Conservation (phyloP, 1,284 basidiomycete genomes). For the Trametes pubescens region DNA sequence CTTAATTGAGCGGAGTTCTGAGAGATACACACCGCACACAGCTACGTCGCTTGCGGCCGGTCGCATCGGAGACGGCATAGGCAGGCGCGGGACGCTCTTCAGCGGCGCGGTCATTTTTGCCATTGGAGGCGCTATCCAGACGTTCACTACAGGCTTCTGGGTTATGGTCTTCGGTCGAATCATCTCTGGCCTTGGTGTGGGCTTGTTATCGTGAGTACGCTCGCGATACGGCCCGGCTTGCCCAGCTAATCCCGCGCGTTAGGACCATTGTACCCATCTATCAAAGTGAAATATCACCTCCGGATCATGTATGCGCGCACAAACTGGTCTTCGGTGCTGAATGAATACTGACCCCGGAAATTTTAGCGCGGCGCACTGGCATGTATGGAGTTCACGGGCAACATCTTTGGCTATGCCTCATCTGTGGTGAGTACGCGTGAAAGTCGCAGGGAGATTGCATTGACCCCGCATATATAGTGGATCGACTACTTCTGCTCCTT, state of each 20-base stretch:
- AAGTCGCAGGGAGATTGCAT: not conserved
- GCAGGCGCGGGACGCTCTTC: constrained; percentile 89
- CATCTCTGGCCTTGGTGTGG: constrained; percentile 93
- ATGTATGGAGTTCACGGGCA: constrained; percentile 97
- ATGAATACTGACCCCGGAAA: constrained; percentile 24
- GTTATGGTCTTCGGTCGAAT: constrained; percentile 91
- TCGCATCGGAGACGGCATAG: constrained; percentile 86
- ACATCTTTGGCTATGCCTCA: constrained; percentile 93
- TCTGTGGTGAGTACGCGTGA: constrained; percentile 78
- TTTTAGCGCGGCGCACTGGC: constrained; percentile 86
- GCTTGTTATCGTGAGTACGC: constrained; percentile 81
- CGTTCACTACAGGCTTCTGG: constrained; percentile 84
- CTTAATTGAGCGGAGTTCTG: constrained; percentile 24
- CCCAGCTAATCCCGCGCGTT: constrained; percentile 20
- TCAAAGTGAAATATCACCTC: constrained; percentile 96
- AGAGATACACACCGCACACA: constrained; percentile 41
- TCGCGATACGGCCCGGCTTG: constrained; percentile 3
- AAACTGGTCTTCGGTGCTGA: constrained; percentile 4
- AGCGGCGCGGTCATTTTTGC: constrained; percentile 90
- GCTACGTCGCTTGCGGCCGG: constrained; percentile 93
- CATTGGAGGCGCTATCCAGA: constrained; percentile 90
- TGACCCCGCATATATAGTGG: constrained; percentile 69
- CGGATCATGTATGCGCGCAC: constrained; percentile 77
- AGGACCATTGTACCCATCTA: constrained; percentile 98
- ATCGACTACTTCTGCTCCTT: constrained; percentile 95